Conservation (phyloP, 257 asterid genomes). For the Forsythia suspensa region DNA sequence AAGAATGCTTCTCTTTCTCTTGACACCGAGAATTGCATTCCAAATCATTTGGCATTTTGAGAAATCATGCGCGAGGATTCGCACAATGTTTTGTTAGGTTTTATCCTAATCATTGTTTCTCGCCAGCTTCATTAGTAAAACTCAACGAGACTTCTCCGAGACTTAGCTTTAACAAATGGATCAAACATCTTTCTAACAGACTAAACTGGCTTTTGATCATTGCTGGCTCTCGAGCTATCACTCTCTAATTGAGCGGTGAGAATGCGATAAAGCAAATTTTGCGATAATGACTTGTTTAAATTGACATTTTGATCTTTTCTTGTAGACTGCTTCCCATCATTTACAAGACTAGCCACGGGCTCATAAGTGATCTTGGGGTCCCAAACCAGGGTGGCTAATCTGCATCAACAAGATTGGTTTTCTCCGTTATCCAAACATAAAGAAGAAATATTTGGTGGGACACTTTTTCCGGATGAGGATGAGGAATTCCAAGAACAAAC, state of each 20-base stretch:
- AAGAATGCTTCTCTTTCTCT: slow-evolving; percentile 30
- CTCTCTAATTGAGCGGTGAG: slow-evolving; percentile 60
- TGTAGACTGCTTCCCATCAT: slow-evolving; percentile 22
- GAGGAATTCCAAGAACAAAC: slow-evolving; percentile 9
- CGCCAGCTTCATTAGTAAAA: slow-evolving; percentile 37
- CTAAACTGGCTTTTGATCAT: slow-evolving; percentile 51
- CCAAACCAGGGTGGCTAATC: slow-evolving; percentile 18
- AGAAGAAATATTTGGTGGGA: slow-evolving; percentile 25
- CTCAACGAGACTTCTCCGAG: slow-evolving; percentile 47
- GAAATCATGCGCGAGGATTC: slow-evolving; percentile 45
- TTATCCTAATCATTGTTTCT: slow-evolving; percentile 20
- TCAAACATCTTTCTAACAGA: slow-evolving; percentile 58
- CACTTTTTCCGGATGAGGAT: slow-evolving; percentile 30
- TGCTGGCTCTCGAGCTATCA: slow-evolving; percentile 46
- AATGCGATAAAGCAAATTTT: slow-evolving; percentile 60
- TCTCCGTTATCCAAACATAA: slow-evolving; percentile 15
- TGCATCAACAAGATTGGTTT: slow-evolving; percentile 11
- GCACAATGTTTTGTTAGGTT: slow-evolving; percentile 27
- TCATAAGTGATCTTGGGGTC: slow-evolving; percentile 30
- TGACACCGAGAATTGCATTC: slow-evolving; percentile 29
- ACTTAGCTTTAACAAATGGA: slow-evolving; percentile 70
- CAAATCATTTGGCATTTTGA: slow-evolving; percentile 30
- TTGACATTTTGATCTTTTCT: slow-evolving; percentile 29
- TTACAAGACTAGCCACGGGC: slow-evolving; percentile 19
- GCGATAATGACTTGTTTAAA: slow-evolving; percentile 68